Base-by-base conservation (phyloP, 352 stramenopile genomes). In the Globisporangium splendens region DNA sequence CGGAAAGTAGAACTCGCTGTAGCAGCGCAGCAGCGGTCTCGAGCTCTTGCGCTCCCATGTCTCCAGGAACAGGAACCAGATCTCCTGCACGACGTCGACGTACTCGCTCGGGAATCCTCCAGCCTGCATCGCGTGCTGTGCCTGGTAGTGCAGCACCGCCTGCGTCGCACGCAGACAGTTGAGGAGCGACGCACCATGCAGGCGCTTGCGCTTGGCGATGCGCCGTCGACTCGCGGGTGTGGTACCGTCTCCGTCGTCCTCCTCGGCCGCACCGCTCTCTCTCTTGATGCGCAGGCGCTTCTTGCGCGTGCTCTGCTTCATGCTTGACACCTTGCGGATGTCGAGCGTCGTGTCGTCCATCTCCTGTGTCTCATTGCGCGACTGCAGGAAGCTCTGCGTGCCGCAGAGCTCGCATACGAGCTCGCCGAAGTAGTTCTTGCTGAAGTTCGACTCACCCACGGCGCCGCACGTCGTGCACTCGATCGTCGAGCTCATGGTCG, bases 371-470 rank as follows among this genome's bases (percentile, higher is more conserved):
- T 95, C 85, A 63, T 89, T 95, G 47, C 83, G 80, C 24, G 73
- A 73, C 73, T 95, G 77, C 33, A 90, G 65, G 52, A 87, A 89
- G 57, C 75, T 91, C 71, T 95, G 85, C 38, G 85, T 92, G 59
- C 85, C 85, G 46, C 85, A 95, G 24, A 95, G 61, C 57, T 95
- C 83, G 59, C 85, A 95, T 50, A 93, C 82, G 59, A 91, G 79
- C 70, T 95, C 85, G 0, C 83, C 85, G 28, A 91, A 88, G 70
- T 86, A 89, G 64, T 95, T 95, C 44, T 69, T 78, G 65, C 81
- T 91, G 66, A 95, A 95, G 67, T 87, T 87, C 53, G 63, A 56
- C 60, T 93, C 85, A 60, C 85, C 85, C 57, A 71, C 59, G 47
- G 81, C 85, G 59, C 85, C 83, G 63, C 85, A 95, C 46, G 68